Percentiles rank a stretch among this genome's conserved stretches.
phyloP scores from a whole-genome alignment of 2,329 filamentous ascomycete genomes.

The Aspergillus floridensis region DNA sequence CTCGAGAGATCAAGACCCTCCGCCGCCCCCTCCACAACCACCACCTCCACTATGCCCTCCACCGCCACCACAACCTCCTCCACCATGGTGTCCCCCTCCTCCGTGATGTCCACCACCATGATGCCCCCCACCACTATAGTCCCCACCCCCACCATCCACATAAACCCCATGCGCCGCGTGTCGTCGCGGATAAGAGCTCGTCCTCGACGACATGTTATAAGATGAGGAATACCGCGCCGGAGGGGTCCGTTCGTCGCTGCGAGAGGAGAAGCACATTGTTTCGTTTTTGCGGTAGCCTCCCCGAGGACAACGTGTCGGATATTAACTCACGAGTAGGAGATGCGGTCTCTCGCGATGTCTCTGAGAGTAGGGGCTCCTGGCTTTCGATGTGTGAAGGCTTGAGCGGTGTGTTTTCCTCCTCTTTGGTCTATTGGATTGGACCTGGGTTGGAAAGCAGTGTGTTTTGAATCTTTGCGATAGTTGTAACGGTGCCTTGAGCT shows the following conservation, averaged over 20 bases:
- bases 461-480: too few species aligned
- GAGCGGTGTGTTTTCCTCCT: too few species aligned
- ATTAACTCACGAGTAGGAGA: too few species aligned
- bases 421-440: too few species aligned
- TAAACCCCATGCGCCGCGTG: not conserved
- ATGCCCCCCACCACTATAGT: too few species aligned
- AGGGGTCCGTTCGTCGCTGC: not conserved
- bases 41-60: not conserved
- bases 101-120: not conserved
- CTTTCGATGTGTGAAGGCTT: not conserved
- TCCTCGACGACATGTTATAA: not conserved
- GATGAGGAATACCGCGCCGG: not conserved
- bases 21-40: not conserved
- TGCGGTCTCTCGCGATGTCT: too few species aligned
- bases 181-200: not conserved
- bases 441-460: too few species aligned
- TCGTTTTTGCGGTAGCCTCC: not conserved
- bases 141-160: not conserved
- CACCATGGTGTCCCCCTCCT: not conserved
- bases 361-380: too few species aligned
- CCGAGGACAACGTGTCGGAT: too few species aligned
- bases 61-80: not conserved
- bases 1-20: too few species aligned
- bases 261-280: not conserved
- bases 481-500: too few species aligned